A percentile compares a stretch with the other conserved stretches of the same genome.
Conservation (phyloP, 257 asterid species). For the Capsicum rhomboideum region DNA sequence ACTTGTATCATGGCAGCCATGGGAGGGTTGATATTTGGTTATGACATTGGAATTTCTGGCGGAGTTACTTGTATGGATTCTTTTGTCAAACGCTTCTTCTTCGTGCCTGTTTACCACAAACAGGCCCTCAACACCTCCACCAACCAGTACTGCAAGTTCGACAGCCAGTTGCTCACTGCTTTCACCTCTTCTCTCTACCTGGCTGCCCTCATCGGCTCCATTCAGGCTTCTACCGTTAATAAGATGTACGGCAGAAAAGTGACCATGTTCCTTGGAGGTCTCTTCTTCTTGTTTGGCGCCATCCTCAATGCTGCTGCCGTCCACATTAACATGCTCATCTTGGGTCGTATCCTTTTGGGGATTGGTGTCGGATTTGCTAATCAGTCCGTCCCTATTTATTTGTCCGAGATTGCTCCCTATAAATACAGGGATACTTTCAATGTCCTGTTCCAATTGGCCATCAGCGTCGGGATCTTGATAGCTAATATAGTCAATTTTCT, state of each 20-base stretch:
- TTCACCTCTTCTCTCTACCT: not conserved
- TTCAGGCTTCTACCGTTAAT: not conserved
- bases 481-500: conserved; percentile 7
- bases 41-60: not conserved
- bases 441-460: conserved; percentile 6
- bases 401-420: conserved; percentile 15
- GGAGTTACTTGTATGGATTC: not conserved
- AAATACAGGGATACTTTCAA: conserved; percentile 10
- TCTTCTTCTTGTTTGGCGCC: not conserved
- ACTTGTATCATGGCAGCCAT: not conserved
- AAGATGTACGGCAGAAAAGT: not conserved
- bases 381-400: conserved; percentile 11
- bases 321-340: no score
- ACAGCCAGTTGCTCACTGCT: not conserved
- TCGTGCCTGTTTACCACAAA: not conserved
- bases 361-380: not conserved
- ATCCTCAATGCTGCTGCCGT: not conserved
- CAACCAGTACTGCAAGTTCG: not conserved
- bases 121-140: not conserved
- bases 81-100: not conserved
- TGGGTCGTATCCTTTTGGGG: no score
- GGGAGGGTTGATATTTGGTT: not conserved
- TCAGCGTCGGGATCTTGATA: not conserved
- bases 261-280: not conserved
- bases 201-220: not conserved